phyloP scores from a whole-genome alignment of 176 grass and related monocot species.

The Cymbopogon citratus region DNA sequence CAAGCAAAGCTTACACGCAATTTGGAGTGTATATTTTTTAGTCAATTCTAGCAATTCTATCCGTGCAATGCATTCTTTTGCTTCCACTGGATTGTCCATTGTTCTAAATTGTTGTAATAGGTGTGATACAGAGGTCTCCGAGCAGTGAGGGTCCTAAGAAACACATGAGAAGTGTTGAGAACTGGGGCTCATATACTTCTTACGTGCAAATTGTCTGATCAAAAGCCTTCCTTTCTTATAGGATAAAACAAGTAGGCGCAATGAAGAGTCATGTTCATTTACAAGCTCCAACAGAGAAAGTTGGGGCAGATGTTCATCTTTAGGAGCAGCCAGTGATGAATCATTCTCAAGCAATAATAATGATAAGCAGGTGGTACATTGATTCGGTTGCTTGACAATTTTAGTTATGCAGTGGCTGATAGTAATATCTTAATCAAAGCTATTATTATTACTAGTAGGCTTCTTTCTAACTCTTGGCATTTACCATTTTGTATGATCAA shows the following conservation, averaged over 20 bases:
- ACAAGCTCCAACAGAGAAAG: slow-evolving; percentile 91
- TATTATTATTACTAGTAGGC: neutral
- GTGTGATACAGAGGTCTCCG: neutral
- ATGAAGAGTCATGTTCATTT: slow-evolving; percentile 74
- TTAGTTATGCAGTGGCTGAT: neutral
- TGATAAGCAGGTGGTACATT: slow-evolving; percentile 58
- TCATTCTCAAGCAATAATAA: slow-evolving; percentile 48
- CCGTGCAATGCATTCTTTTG: neutral
- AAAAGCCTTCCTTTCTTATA: slow-evolving; percentile 32
- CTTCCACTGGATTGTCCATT: neutral
- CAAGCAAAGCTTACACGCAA: neutral
- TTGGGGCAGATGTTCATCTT: slow-evolving; percentile 87
- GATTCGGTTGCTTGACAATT: slow-evolving; percentile 1
- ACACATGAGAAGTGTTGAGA: neutral
- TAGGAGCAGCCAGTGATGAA: slow-evolving; percentile 57
- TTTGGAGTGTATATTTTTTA: neutral
- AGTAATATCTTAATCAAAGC: neutral
- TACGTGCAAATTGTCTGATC: slow-evolving; percentile 13
- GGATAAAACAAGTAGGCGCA: slow-evolving; percentile 51
- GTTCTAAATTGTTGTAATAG: neutral
- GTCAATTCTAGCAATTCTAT: neutral
- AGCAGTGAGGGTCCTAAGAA: neutral
- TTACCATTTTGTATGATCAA: neutral
- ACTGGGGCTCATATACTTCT: neutral
- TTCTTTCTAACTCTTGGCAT: neutral